Evolutionary conservation across 805 yeast species (phyloP), one percentile per base, ranked within the genome.

Genomic region (Saccharomyces paradoxus): DNA sequence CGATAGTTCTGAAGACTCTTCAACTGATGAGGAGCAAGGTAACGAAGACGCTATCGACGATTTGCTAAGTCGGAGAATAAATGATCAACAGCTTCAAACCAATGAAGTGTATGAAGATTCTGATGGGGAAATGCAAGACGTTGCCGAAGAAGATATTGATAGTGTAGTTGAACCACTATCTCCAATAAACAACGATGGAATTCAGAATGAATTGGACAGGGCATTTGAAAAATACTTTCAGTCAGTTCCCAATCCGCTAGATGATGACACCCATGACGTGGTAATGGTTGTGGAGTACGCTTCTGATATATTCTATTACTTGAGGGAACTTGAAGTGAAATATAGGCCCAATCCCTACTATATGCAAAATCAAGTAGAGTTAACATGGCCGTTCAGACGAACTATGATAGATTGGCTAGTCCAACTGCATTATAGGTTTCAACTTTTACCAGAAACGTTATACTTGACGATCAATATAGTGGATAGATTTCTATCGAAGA

Each of bases 351-450:
- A 85, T 66, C 81, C 94, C 4, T 76, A 77, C 53, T 89, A 89
- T 71, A 90, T 91, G 89, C 82, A 81, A 50, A 76, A 75, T 53
- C 97, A 91, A 72, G 82, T 84, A 52, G 96, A 89, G 65, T 76
- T 91, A 58, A 84, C 85, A 60, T 91, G 97, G 97, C 82, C 83
- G 55, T 86, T 87, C 84, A 79, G 97, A 65, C 70, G 84, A 41
- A 88, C 88, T 13, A 77, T 91, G 54, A 77, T 91, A 30, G 96
- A 90, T 69, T 91, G 97, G 97, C 80, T 91, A 14, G 94, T 91
- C 13, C 94, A 90, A 70, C 92, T 89, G 13, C 97, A 91, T 72
- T 78, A 80, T 53, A 77, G 94, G 56, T 88, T 91, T 68, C 85
- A 85, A 63, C 75, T 91, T 55, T 76, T 90, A 48, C 96, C 97